phyloP scores from a whole-genome alignment of 2,329 filamentous ascomycete species.

The Cercospora sp. region DNA sequence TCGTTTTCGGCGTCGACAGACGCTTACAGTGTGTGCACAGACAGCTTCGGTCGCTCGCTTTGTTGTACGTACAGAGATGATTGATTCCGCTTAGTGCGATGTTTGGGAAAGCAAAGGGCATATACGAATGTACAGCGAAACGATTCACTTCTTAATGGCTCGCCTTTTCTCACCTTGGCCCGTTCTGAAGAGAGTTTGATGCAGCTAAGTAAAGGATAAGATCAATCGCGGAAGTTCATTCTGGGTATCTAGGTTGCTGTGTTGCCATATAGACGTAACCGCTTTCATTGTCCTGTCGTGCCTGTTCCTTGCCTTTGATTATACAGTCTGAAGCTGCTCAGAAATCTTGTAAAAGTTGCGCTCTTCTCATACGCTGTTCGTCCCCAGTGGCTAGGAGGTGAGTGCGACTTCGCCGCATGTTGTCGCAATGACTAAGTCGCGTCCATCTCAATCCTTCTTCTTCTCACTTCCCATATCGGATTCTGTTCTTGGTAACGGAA shows the following conservation, averaged over 20 bases:
- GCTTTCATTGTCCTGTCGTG: background rate
- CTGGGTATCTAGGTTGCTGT: background rate
- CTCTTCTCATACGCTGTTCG: background rate
- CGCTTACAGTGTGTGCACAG: background rate
- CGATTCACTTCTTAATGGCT: background rate
- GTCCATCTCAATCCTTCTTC: background rate
- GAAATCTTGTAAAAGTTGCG: background rate
- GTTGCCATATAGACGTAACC: background rate
- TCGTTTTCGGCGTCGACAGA: background rate
- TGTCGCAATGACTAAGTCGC: background rate
- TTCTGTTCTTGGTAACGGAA: constrained; percentile 26
- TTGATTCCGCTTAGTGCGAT: background rate
- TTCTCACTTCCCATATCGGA: background rate
- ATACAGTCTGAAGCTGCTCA: background rate
- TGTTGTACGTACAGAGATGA: constrained; percentile 1
- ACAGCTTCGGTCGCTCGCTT: background rate
- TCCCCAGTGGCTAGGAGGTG: background rate
- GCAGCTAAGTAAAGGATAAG: background rate
- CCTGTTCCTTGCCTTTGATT: background rate
- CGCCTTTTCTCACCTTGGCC: background rate
- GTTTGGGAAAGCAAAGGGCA: background rate
- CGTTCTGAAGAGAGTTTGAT: background rate
- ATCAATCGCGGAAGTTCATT: background rate
- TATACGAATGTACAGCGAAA: constrained; percentile 4
- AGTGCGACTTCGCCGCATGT: background rate